These are phyloP conservation scores for Pythium angustatum DNA, from an alignment of 352 stramenopile genomes.

Conservation along the genomic window DNA sequence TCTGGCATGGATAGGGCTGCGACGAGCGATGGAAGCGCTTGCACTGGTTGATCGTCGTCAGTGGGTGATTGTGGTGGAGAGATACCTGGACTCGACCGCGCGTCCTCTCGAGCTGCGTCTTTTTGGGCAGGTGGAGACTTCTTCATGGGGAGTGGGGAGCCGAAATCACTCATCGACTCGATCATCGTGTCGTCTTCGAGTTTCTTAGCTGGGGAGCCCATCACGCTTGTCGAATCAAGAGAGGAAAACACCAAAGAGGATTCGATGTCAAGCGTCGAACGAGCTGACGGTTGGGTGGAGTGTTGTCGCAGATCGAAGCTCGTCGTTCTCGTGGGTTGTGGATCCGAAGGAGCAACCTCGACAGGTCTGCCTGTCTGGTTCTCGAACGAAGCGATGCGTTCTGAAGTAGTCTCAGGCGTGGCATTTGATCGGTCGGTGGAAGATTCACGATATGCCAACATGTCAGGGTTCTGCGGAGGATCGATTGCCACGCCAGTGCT, in stretches of 20 bases:
- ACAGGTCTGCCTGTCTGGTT: neutral
- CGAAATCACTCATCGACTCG: conserved; percentile 24
- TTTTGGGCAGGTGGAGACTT: neutral
- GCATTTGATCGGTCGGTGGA: no score
- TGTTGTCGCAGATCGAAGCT: neutral
- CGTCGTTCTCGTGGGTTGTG: neutral
- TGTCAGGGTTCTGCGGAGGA: no score
- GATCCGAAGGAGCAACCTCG: neutral
- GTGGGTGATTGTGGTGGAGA: conserved; percentile 3
- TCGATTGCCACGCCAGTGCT: neutral
- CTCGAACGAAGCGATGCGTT: conserved; percentile 12
- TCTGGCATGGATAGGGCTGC: conserved; percentile 53
- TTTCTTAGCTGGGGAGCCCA: conserved; percentile 8
- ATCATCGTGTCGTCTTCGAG: conserved; percentile 11
- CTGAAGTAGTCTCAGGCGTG: no score
- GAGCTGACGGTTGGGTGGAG: neutral
- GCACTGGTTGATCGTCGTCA: neutral
- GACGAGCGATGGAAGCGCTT: conserved; percentile 22
- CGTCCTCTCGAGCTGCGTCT: neutral
- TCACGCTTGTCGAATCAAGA: conserved; percentile 21
- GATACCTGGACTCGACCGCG: neutral
- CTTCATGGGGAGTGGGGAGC: conserved; percentile 1
- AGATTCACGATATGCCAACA: no score
- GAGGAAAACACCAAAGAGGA: conserved; percentile 24
- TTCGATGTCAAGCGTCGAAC: neutral